These are phyloP conservation scores for Salix exigua DNA, from an alignment of 345 rosid genomes.

Conservation along the genomic window DNA sequence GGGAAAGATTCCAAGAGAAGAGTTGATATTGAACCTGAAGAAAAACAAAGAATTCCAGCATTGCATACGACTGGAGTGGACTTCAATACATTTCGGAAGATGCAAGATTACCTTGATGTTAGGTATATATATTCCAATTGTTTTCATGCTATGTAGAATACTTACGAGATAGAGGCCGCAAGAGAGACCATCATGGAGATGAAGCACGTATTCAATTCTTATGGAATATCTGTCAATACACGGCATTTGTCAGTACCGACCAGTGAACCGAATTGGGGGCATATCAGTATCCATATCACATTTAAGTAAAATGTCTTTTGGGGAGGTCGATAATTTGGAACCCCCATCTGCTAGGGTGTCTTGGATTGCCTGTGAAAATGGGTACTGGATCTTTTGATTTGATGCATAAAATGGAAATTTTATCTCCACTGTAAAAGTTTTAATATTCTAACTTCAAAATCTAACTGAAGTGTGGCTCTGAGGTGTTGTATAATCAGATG, in stretches of 20 bases:
- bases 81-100: conserved; percentile 56
- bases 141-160: conserved; percentile 68
- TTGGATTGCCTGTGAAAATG: conserved; percentile 82
- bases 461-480: neutral
- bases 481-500: neutral
- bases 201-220: conserved; percentile 71
- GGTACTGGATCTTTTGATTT: conserved; percentile 92
- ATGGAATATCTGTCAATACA: conserved; percentile 69
- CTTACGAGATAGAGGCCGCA: conserved; percentile 94
- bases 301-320: conserved; percentile 84
- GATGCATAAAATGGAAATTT: conserved; percentile 59
- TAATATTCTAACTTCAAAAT: neutral
- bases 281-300: conserved; percentile 78
- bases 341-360: conserved; percentile 87
- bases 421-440: conserved; percentile 6
- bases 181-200: conserved; percentile 87
- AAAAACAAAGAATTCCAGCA: conserved; percentile 58
- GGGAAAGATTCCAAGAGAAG: conserved; percentile 76
- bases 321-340: conserved; percentile 65
- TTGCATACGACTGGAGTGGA: conserved; percentile 74
- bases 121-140: conserved; percentile 76
- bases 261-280: conserved; percentile 88
- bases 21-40: conserved; percentile 41
- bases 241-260: conserved; percentile 82
- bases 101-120: conserved; percentile 67